Evolutionary conservation across 768 basidiomycete genomes (phyloP), one percentile per base, ranked within the genome.

Genomic region (Rhodotorula kratochvilovae): DNA sequence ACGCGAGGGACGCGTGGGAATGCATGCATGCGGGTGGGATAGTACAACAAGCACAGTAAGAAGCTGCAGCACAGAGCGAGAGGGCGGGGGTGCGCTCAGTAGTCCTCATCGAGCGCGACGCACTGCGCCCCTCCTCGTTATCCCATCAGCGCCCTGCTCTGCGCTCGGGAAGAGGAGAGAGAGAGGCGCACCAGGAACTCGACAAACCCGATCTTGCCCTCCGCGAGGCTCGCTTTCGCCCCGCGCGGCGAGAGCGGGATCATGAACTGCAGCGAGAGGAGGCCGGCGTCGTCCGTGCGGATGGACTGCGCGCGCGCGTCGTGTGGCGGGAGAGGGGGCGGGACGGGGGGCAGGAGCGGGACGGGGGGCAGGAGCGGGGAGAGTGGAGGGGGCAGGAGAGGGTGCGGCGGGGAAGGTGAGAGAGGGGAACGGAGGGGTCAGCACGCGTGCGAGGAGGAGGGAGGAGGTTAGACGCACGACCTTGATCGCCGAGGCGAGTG

Each of bases 241-340:
- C 48, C 48, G 5, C 59, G 51, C 8, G 29, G 39, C 31, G 43
- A 48, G 59, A 74, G 50, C 3, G 73, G 73, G 42, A 96, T 92
- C 74, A 96, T 84, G 80, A 96, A 90, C 77, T 98, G 95, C 69
- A 97, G 81, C 76, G 90, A 91, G 48, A 97, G 82, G 55, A 93
- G 80, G 0, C 95, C 95, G 63, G 87, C 85, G 31, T 85, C 83
- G 75, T 94, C 90, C 31, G 96, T 92, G 45, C 92, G 85, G 55
- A 98, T 80, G 0, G 92, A 94, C 5, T 76, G 64, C 11, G 19
- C 10, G 15, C 25, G n/a, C n/a, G n/a, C n/a, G n/a, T n/a, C n/a
- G n/a, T n/a, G n/a, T n/a, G n/a, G n/a, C n/a, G n/a, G n/a, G n/a
- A n/a, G n/a, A n/a, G n/a, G n/a, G n/a, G n/a, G n/a, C n/a, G n/a